phyloP scores from a whole-genome alignment of 257 asterid species.

The Ehretia macrophylla region DNA sequence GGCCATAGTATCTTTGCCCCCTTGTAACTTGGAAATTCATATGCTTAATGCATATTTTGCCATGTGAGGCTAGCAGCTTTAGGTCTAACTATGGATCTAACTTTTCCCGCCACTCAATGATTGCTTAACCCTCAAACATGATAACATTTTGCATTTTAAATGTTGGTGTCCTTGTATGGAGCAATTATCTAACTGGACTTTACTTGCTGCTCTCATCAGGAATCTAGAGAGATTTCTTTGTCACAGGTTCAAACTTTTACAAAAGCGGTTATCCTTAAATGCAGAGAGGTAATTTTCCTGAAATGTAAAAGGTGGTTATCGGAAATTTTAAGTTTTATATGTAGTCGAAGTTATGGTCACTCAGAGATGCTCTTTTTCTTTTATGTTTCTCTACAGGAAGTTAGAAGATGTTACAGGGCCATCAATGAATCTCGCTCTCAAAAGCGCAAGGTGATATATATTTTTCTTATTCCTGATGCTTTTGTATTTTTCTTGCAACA shows the following conservation, averaged over 20 bases:
- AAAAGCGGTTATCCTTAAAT: constrained; percentile 60
- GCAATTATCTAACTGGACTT: constrained; percentile 9
- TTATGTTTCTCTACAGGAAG: constrained; percentile 51
- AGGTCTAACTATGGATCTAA: too few species aligned
- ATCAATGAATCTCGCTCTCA: constrained; percentile 93
- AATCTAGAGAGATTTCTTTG: constrained; percentile 67
- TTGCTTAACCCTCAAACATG: too few species aligned
- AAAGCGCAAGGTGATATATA: constrained; percentile 75
- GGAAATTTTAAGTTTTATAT: not conserved
- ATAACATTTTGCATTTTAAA: too few species aligned
- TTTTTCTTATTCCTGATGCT: constrained; percentile 19
- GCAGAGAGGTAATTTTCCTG: constrained; percentile 71
- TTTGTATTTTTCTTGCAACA: not conserved
- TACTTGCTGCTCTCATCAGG: constrained; percentile 41
- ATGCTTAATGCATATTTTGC: too few species aligned
- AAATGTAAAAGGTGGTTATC: constrained; percentile 2
- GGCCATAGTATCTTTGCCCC: too few species aligned
- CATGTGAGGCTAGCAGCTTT: too few species aligned
- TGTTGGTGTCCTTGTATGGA: too few species aligned
- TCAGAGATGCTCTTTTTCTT: constrained; percentile 8
- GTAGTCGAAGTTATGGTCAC: not conserved
- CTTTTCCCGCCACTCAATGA: too few species aligned
- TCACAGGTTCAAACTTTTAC: constrained; percentile 69
- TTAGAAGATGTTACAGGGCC: constrained; percentile 88
- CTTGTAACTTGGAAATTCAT: too few species aligned